A percentile compares a stretch with the other conserved stretches of the same genome.
Conservation (phyloP, 306 rosid genomes). For the Casuarina glauca region DNA sequence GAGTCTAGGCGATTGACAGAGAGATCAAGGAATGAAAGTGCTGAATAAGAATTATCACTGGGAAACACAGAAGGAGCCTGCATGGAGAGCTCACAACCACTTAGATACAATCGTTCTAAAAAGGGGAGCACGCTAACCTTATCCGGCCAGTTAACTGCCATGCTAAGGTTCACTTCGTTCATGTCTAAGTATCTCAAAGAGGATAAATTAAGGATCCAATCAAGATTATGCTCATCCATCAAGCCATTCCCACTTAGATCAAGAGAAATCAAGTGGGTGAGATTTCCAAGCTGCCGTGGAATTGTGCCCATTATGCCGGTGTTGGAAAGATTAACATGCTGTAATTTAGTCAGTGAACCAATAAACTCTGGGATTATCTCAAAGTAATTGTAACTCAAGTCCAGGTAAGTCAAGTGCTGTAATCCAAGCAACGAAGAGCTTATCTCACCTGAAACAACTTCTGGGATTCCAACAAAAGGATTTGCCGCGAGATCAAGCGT, state of each 20-base stretch:
- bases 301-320: not conserved
- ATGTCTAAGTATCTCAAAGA: not conserved
- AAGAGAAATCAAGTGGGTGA: not conserved
- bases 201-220: slow-evolving; percentile 10
- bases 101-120: not conserved
- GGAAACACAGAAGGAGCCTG: not conserved
- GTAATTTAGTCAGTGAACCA: not conserved
- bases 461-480: not conserved
- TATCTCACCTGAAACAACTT: not conserved
- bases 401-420: not conserved
- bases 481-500: slow-evolving; percentile 8
- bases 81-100: not conserved
- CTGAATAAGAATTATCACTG: not conserved
- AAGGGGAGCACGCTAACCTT: not conserved
- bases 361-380: no score
- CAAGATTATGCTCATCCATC: not conserved
- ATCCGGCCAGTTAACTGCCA: not conserved
- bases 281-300: not conserved
- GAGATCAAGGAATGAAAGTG: not conserved
- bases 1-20: not conserved
- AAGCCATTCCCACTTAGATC: not conserved
- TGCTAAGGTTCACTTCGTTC: not conserved
- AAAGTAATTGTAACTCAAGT: not conserved
- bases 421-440: not conserved
- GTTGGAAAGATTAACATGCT: not conserved